Conservation (phyloP, 306 rosid genomes). For the Cucurbita pepo region DNA sequence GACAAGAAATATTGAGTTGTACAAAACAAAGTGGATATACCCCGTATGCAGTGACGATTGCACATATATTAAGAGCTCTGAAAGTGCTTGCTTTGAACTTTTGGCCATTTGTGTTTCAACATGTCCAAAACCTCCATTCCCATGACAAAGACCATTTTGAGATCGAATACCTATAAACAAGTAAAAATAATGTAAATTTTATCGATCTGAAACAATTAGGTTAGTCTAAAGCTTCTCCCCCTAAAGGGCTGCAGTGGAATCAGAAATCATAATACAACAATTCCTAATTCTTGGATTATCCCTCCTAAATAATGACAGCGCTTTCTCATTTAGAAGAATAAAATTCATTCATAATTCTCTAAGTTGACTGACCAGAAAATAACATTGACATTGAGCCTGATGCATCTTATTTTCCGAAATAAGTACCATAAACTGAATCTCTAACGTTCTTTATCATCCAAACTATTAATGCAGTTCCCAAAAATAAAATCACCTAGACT, state of each 20-base stretch:
- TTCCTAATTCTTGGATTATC: not conserved
- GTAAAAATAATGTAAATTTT: not conserved
- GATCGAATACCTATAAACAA: slow-evolving; percentile 35
- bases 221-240: not conserved
- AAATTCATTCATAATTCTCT: not conserved
- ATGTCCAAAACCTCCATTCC: slow-evolving; percentile 39
- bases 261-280: not conserved
- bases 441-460: not conserved
- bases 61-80: slow-evolving; percentile 42
- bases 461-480: not conserved
- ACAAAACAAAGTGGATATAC: slow-evolving; percentile 16
- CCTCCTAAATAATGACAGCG: not conserved
- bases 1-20: not conserved
- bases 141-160: slow-evolving; percentile 25
- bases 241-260: not conserved
- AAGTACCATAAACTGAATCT: not conserved
- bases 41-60: slow-evolving; percentile 41
- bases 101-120: slow-evolving; percentile 32
- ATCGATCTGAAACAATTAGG: not conserved
- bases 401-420: not conserved
- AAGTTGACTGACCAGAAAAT: not conserved
- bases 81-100: slow-evolving; percentile 48
- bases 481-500: not conserved
- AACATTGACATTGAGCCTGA: not conserved
- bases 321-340: not conserved